Evolutionary conservation across 768 basidiomycete genomes (phyloP).

Genomic region (Coprinopsis cinerea): DNA sequence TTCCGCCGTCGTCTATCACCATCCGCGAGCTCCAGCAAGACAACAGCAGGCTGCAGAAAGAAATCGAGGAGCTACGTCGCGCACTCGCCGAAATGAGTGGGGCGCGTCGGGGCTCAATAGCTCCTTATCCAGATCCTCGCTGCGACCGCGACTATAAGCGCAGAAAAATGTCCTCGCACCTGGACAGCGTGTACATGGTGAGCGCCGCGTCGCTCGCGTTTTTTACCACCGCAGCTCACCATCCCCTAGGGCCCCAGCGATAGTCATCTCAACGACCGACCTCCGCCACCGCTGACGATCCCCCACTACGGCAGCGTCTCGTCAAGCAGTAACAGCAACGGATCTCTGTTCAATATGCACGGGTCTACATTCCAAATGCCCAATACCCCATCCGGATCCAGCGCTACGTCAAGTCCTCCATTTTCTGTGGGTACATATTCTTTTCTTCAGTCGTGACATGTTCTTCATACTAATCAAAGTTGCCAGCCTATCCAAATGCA

Average conservation of each 20-base stretch:
- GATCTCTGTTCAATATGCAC: conserved; percentile 47
- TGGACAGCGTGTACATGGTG: conserved; percentile 54
- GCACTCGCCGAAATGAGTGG: conserved; percentile 49
- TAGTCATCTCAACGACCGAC: conserved; percentile 27
- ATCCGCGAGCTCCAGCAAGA: conserved; percentile 84
- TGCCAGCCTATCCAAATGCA: conserved; percentile 67
- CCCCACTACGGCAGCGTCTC: conserved; percentile 45
- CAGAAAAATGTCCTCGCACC: conserved; percentile 44
- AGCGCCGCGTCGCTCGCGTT: conserved; percentile 5
- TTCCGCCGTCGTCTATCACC: conserved; percentile 67
- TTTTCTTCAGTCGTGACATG: conserved; percentile 26
- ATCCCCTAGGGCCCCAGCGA: not conserved
- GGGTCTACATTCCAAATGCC: conserved; percentile 60
- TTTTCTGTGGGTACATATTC: conserved; percentile 78
- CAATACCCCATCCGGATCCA: conserved; percentile 67
- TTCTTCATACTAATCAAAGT: conserved; percentile 34
- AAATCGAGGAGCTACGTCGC: conserved; percentile 71
- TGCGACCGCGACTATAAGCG: conserved; percentile 58
- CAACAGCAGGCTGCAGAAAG: conserved; percentile 60
- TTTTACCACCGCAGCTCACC: not conserved
- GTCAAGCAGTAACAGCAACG: conserved; percentile 37
- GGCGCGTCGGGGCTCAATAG: conserved; percentile 41
- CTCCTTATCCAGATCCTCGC: conserved; percentile 44
- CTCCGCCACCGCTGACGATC: conserved; percentile 58
- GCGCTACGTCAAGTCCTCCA: conserved; percentile 70